Conservation (phyloP, 2,329 filamentous ascomycete species). For the Akanthomyces lecanii region DNA sequence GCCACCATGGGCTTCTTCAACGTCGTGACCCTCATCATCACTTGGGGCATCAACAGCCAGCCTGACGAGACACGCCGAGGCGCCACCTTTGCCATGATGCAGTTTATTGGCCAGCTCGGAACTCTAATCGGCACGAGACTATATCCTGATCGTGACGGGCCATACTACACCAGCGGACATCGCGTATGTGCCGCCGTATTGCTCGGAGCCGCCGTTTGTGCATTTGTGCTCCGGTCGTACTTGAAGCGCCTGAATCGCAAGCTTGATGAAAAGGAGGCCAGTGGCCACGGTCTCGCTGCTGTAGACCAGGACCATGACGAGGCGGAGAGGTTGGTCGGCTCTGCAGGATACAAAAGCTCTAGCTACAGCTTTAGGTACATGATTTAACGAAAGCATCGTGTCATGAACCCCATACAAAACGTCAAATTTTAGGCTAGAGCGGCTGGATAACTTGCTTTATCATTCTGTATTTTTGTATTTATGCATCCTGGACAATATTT, state of each 20-base stretch:
- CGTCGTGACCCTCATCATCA: conserved; percentile 77
- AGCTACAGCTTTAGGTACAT: conserved; percentile 43
- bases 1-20: conserved; percentile 78
- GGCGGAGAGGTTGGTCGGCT: conserved; percentile 38
- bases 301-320: conserved; percentile 25
- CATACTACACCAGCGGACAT: conserved; percentile 62
- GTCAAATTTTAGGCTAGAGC: neutral
- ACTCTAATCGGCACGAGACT: conserved; percentile 65
- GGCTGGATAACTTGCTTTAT: neutral
- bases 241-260: conserved; percentile 48
- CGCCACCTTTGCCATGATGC: conserved; percentile 73
- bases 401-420: neutral
- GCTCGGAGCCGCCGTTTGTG: conserved; percentile 54
- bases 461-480: conserved; percentile 10
- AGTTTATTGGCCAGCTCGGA: conserved; percentile 76
- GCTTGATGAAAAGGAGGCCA: conserved; percentile 35
- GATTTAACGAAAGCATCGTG: conserved; percentile 30
- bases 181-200: conserved; percentile 58
- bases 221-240: conserved; percentile 49
- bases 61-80: conserved; percentile 64
- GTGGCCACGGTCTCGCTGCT: conserved; percentile 13
- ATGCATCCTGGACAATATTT: conserved; percentile 8
- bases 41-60: conserved; percentile 88
- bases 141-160: conserved; percentile 57
- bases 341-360: conserved; percentile 23